Conservation (phyloP, 163 green algal species). For the Chloromonas sp. region DNA sequence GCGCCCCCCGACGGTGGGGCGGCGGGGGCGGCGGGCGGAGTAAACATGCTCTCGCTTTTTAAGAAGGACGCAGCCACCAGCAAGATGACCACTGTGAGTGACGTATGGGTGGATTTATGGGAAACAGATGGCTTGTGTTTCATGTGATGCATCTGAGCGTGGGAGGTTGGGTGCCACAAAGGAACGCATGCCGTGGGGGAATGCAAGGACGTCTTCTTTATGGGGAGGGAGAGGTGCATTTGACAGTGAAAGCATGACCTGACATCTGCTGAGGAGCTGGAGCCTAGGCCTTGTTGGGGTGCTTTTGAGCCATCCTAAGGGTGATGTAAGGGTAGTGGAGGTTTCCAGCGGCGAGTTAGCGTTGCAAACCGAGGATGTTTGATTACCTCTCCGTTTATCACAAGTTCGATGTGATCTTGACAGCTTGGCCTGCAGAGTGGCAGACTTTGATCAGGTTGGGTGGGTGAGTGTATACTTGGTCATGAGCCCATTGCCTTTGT, state of each 20-base stretch:
- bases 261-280: no score
- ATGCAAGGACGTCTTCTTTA: background rate
- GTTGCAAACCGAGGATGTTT: no score
- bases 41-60: conserved; percentile 3
- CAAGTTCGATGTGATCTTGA: no score
- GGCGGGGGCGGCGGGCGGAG: background rate
- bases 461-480: background rate
- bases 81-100: background rate
- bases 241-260: no score
- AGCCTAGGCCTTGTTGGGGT: no score
- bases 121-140: background rate
- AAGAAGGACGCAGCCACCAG: background rate
- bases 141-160: background rate
- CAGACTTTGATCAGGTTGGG: no score
- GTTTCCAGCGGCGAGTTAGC: no score
- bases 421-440: no score
- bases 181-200: background rate
- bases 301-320: no score
- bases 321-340: no score
- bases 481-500: background rate
- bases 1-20: background rate
- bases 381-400: no score
- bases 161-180: background rate
- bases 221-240: background rate
- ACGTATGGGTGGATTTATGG: no score